Conservation (phyloP, 2,329 filamentous ascomycete genomes). For the Talaromyces funiculosus region DNA sequence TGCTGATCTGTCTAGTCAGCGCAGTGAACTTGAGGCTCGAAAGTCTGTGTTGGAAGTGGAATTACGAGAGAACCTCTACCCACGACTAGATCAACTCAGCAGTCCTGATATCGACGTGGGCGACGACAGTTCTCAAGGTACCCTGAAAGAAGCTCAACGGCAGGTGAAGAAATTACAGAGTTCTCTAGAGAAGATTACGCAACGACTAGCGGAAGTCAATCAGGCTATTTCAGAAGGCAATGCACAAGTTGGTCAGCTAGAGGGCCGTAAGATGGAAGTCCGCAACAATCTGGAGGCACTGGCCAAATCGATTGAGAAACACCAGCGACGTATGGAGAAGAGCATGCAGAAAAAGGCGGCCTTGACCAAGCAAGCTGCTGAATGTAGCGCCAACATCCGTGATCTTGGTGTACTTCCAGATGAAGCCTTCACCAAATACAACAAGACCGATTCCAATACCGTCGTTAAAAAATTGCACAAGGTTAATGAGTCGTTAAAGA, state of each 20-base stretch:
- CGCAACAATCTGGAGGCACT: slow-evolving; percentile 71
- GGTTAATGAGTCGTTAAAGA: slow-evolving; percentile 87
- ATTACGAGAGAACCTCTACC: slow-evolving; percentile 79
- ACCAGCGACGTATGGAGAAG: slow-evolving; percentile 88
- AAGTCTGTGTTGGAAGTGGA: slow-evolving; percentile 84
- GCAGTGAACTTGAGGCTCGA: slow-evolving; percentile 70
- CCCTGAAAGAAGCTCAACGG: slow-evolving; percentile 69
- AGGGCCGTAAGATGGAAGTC: slow-evolving; percentile 56
- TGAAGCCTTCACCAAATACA: slow-evolving; percentile 87
- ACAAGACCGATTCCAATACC: slow-evolving; percentile 70
- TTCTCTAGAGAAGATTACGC: slow-evolving; percentile 59
- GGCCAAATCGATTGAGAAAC: slow-evolving; percentile 70
- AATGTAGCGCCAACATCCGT: slow-evolving; percentile 82
- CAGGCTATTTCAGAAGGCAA: slow-evolving; percentile 59
- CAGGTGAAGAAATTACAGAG: slow-evolving; percentile 75
- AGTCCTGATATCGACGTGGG: slow-evolving; percentile 63
- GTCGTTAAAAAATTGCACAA: slow-evolving; percentile 75
- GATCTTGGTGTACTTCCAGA: slow-evolving; percentile 90
- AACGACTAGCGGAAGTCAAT: slow-evolving; percentile 70
- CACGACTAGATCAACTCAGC: slow-evolving; percentile 80
- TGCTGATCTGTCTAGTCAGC: slow-evolving; percentile 65
- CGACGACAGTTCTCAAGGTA: slow-evolving; percentile 55
- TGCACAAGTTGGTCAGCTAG: slow-evolving; percentile 51
- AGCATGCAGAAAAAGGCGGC: slow-evolving; percentile 82
- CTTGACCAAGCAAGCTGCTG: slow-evolving; percentile 67